phyloP scores from a whole-genome alignment of 441 rosid species.

The Geranium incanum region DNA sequence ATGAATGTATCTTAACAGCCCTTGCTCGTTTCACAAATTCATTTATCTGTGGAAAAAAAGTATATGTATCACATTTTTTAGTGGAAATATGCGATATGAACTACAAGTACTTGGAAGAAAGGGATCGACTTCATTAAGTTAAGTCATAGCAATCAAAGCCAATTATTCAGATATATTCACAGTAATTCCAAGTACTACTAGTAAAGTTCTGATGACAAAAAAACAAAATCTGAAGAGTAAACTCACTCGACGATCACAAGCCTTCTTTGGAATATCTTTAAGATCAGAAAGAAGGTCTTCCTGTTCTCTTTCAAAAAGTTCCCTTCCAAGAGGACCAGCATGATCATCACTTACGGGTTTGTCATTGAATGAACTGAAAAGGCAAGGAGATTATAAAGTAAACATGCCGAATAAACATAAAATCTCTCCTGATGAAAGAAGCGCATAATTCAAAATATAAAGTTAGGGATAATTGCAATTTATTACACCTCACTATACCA shows the following conservation, averaged over 20 bases:
- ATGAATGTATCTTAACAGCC: conserved; percentile 95
- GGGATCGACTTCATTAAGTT: not conserved
- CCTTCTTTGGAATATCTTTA: conserved; percentile 92
- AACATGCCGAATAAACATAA: not conserved
- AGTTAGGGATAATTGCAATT: too few species aligned
- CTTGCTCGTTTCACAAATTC: conserved; percentile 94
- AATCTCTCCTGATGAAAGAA: conserved; percentile 1
- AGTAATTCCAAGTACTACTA: not conserved
- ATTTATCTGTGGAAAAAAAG: conserved; percentile 47
- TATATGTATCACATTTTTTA: conserved; percentile 3
- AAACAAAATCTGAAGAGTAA: not conserved
- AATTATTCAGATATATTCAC: not conserved
- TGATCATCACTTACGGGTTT: conserved; percentile 69
- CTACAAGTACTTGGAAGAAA: not conserved
- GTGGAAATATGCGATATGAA: not conserved
- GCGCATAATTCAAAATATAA: not conserved
- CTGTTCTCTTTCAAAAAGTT: conserved; percentile 90
- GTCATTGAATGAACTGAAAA: conserved; percentile 82
- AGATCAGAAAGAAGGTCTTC: conserved; percentile 82
- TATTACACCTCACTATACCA: too few species aligned
- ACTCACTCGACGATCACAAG: conserved; percentile 94
- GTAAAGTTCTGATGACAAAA: not conserved
- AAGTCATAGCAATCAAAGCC: not conserved
- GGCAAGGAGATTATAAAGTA: conserved; percentile 15
- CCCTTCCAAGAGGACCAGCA: conserved; percentile 81